A percentile compares a stretch with the other conserved stretches of the same genome.
Evolutionary conservation across 2,329 filamentous ascomycete genomes (phyloP).

Genomic region (Fusarium sp.): DNA sequence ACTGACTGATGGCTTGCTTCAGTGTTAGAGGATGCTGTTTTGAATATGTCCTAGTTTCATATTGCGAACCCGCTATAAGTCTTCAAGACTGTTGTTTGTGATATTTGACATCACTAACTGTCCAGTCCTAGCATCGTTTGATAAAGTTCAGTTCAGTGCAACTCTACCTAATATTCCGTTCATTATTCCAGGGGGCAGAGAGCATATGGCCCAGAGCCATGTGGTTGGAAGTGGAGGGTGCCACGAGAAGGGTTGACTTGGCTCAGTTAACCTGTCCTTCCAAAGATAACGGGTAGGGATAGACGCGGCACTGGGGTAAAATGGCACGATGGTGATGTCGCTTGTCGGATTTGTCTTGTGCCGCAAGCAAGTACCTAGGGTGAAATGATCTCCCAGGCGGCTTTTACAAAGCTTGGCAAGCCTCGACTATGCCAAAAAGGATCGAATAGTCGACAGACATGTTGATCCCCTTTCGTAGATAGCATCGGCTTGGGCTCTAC

Average conservation of each 20-base stretch:
- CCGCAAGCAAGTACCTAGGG: background rate
- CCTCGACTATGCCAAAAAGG: constrained; percentile 20
- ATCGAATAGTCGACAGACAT: constrained; percentile 24
- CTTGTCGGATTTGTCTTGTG: background rate
- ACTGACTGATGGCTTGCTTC: background rate
- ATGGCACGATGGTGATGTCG: constrained; percentile 33
- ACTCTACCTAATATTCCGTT: constrained; percentile 18
- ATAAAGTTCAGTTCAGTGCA: background rate
- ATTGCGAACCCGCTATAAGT: background rate
- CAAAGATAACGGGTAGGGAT: constrained; percentile 8
- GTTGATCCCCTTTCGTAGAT: constrained; percentile 8
- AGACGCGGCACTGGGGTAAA: constrained; percentile 22
- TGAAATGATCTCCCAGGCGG: constrained; percentile 9
- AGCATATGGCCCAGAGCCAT: constrained; percentile 9
- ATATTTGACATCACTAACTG: background rate
- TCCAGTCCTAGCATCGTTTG: background rate
- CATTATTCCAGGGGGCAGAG: constrained; percentile 9
- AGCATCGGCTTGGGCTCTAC: constrained; percentile 5
- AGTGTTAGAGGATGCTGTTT: background rate
- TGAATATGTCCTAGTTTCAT: background rate
- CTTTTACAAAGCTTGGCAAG: background rate
- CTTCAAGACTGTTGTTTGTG: background rate
- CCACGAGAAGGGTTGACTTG: background rate
- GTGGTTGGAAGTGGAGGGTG: constrained; percentile 33
- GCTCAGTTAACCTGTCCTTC: background rate